Base-by-base conservation (phyloP, 176 grass and related monocot species). In the Calamus simplicifolius region DNA sequence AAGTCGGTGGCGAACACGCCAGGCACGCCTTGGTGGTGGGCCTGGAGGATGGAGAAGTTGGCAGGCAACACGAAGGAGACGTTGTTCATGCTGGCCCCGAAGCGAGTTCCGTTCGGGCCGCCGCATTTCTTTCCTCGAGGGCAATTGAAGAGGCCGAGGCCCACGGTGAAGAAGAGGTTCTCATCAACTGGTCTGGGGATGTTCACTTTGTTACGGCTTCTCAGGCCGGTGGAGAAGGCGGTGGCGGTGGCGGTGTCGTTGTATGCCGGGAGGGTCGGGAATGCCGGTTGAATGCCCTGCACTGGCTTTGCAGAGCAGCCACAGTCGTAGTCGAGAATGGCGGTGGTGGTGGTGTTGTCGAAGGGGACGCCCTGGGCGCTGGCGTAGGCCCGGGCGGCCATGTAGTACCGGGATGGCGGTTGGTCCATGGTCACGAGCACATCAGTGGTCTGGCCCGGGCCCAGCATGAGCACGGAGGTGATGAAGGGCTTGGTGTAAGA, bases 381-480 rank as follows among this genome's bases (percentile, higher is more conserved):
- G 5, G 58, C 68, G 50, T 88, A 98, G 38, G 85, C 84, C 12
- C 68, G 93, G 8, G 93, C 66, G 51, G 84, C 83, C 26, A 98
- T 61, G 81, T 98, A 92, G 71, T 97, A 97, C 3, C 70, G 66
- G 35, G 67, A 76, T 0, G 61, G 29, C 0, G 80, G 29, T 66
- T 91, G 77, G 69, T 91, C 81, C 31, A 86, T 81, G 18, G 65
- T 88, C 58, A 97, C 81, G 57, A 97, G 81, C 1, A 97, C 92
- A 53, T 97, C 92, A 10, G 92, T 97, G 19, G 92, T 97, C 81
- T 97, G 92, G 5, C 92, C 87, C 1, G 92, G 92, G 4, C 63
- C 87, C 68, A 97, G 67, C 66, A 91, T 69, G 50, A 97, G 48
- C 10, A 88, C 73, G 0, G 81, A 75, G 5, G 92, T 78, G 52